Base-by-base conservation (phyloP, 345 rosid genomes). In the Pseudoturritis turrita region DNA sequence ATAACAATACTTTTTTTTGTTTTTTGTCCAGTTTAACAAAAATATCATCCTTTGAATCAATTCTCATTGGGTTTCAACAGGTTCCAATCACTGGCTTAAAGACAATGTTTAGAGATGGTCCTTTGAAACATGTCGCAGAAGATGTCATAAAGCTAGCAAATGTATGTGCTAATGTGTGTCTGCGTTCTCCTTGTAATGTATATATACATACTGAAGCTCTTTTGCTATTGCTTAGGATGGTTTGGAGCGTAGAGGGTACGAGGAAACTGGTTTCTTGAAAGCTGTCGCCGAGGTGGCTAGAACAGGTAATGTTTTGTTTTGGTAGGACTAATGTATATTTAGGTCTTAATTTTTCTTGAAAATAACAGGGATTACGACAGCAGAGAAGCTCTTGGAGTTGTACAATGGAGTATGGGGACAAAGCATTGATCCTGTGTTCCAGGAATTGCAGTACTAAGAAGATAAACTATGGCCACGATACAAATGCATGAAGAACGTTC, bases 211-310 rank as follows among this genome's bases (percentile, higher is more conserved):
- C 22, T 43, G 36, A 29, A 7, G 26, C 7, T 63, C 7, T 3
- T 9, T 35, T 44, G 1, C 3, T 19, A 9, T 46, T 72, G 0
- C 65, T 74, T 77, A 90, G 98, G 91, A 87, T 70, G 97, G 98
- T 65, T 78, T 93, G 79, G 92, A 90, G 79, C 86, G 92, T 47
- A 80, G 97, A 79, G 96, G 92, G 43, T 93, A 62, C 64, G 90
- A 91, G 78, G 97, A 93, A 83, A 56, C 88, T 4, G 83, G 88
- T 7, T 90, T 89, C 85, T 78, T 93, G 76, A 83, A 93, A 39
- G 89, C 37, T 59, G 79, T 90, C 45, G 70, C 83, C 12, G 90
- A 87, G 58, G 91, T 94, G 72, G 96, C 79, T 70, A 77, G 81
- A 74, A 91, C 96, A 86, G 98, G 98, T 92, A 74, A 65, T 14